Evolutionary conservation across 176 grass and related monocot genomes (phyloP).

Genomic region (Dendrocalamus sinicus): DNA sequence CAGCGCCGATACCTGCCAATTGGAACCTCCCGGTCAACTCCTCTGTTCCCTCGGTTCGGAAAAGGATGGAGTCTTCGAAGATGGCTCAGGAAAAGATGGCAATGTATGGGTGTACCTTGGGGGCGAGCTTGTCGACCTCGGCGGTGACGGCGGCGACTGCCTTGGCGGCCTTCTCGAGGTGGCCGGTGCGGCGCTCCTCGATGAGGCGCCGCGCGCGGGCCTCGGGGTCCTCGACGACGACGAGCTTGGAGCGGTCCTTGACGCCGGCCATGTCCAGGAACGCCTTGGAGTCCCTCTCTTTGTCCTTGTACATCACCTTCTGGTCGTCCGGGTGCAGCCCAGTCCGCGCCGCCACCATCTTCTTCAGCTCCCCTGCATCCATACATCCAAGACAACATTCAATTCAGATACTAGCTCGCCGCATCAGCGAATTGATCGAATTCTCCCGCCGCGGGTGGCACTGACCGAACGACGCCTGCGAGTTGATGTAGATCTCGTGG

Average conservation of each 20-base stretch:
- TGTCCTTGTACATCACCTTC: conserved; percentile 87
- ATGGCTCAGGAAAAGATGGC: not conserved
- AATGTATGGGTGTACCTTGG: conserved; percentile 65
- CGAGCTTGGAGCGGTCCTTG: conserved; percentile 89
- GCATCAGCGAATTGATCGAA: not conserved
- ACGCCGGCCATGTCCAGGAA: conserved; percentile 88
- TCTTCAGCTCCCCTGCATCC: conserved; percentile 82
- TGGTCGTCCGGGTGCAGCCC: conserved; percentile 85
- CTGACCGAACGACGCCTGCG: conserved; percentile 74
- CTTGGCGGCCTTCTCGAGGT: conserved; percentile 72
- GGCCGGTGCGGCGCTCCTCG: conserved; percentile 65
- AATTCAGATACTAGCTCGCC: not conserved
- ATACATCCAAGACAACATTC: not conserved
- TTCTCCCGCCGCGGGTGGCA: not conserved
- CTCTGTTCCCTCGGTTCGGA: conserved; percentile 23
- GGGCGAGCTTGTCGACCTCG: conserved; percentile 87
- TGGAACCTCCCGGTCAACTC: conserved; percentile 15
- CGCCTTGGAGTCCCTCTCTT: conserved; percentile 80
- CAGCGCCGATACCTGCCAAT: conserved; percentile 71
- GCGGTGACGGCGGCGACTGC: conserved; percentile 70
- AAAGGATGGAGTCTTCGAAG: conserved; percentile 4
- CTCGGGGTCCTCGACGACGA: conserved; percentile 74
- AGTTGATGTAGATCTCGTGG: conserved; percentile 98
- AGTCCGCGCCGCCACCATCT: conserved; percentile 68
- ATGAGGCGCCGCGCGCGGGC: conserved; percentile 83